Evolutionary conservation across 1,139 yeast species (phyloP), one percentile per base, ranked within the genome.

Genomic region (Meyerozyma guilliermondii): DNA sequence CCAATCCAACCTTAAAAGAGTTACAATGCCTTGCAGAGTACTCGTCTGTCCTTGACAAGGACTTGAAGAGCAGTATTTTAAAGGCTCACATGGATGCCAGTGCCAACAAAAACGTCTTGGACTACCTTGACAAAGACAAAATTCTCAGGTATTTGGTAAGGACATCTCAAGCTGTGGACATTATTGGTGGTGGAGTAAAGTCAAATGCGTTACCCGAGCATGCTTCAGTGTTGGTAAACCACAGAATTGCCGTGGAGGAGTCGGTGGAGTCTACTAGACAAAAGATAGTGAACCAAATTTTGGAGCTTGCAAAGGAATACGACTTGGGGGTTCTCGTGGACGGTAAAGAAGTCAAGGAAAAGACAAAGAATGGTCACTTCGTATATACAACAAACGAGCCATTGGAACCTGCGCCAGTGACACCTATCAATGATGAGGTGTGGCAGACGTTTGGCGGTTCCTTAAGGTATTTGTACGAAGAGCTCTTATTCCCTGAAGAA

Each of bases 171-270:
- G 87, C 89, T 0, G 69, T 78, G n/a, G 89, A 84, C 57, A 68
- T 81, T 9, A 67, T 84, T 40, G 52, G 63, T n/a, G 91, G 91
- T 8, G 92, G 92, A 16, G 74, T 75, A 36, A 84, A 84, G 59
- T 66, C 80, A 28, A 84, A 84, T 55, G 91, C 92, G 2, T 66
- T 86, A 44, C 95, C 95, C 1, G 94, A 86, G 55, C 71, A 68
- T 48, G 84, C 78, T 5, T 65, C 70, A 5, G 66, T 81, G 17
- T 58, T 71, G 40, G 70, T 83, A 36, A 82, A 83, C 59, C 80
- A 80, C 49, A 68, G 89, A 48, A 71, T 82, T 43, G 75, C 80
- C 5, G 62, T 78, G 16, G 84, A 78, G 46, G 73, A 75, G 30
- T 51, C 71, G 8, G 69, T 75, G 1, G 62, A 61, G 2, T 64